Conservation (phyloP, 192 early-diverging fungal species). For the Coemansia sp. region DNA sequence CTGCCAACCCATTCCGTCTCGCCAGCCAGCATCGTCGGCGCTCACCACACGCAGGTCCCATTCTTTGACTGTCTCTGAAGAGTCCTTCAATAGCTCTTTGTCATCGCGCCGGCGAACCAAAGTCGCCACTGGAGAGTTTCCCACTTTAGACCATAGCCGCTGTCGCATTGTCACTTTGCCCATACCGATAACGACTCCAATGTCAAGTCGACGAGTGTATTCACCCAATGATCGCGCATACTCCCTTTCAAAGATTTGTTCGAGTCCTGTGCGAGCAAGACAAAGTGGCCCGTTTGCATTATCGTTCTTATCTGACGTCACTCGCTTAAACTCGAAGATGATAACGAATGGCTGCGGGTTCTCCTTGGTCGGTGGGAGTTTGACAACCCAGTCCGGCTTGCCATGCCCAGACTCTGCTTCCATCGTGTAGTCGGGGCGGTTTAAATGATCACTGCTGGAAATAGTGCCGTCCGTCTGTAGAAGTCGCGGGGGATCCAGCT, state of each 20-base stretch:
- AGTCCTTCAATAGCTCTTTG: not conserved
- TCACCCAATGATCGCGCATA: not conserved
- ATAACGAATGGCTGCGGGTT: not conserved
- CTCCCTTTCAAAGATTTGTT: not conserved
- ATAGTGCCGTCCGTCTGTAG: not conserved
- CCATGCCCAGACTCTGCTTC: not conserved
- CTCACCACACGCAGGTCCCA: not conserved
- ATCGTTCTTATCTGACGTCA: not conserved
- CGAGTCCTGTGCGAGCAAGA: not conserved
- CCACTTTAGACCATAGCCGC: not conserved
- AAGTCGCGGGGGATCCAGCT: not conserved
- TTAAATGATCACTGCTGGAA: not conserved
- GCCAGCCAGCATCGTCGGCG: conserved; percentile 5
- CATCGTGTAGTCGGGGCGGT: not conserved
- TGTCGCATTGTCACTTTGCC: not conserved
- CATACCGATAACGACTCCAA: not conserved
- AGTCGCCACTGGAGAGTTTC: not conserved
- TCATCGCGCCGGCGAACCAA: not conserved
- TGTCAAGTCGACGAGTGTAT: not conserved
- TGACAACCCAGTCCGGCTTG: not conserved
- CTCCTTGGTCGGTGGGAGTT: not conserved
- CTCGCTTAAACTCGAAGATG: conserved; percentile 1
- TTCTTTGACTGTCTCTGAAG: not conserved
- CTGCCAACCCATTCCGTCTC: not conserved
- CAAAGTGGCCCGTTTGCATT: not conserved